Evolutionary conservation across 2,329 filamentous ascomycete species (phyloP).

Genomic region (Neopestalotiopsis sp.): DNA sequence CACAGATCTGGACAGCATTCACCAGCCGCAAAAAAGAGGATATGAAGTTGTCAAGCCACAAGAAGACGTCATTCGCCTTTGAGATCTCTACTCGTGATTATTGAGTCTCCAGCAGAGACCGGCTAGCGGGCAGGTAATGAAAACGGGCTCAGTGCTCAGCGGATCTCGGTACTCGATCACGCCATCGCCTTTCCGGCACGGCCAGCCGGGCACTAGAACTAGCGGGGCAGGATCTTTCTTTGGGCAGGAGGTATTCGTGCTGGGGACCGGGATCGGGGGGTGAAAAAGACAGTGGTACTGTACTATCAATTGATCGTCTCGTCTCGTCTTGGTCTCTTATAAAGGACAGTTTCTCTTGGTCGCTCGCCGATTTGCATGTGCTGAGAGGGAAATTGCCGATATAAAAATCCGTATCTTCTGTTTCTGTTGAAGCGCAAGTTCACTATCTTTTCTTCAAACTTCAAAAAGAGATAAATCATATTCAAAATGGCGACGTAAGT

Average conservation of each 20-base stretch:
- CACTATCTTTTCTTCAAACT: background rate
- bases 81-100: background rate
- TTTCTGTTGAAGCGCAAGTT: background rate
- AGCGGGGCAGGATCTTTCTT: conserved; percentile 15
- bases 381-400: background rate
- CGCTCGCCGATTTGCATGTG: conserved; percentile 5
- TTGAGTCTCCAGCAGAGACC: background rate
- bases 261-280: conserved; percentile 12
- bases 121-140: background rate
- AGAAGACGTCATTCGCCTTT: background rate
- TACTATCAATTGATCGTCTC: background rate
- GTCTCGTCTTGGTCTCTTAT: background rate
- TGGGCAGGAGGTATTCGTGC: conserved; percentile 16
- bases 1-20: too few relatives aligned
- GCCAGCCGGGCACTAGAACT: conserved; percentile 4
- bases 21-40: too few relatives aligned
- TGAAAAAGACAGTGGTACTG: background rate
- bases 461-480: background rate
- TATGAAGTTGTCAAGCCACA: background rate
- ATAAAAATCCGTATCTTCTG: conserved; percentile 1
- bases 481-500: conserved; percentile 15
- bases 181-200: conserved; percentile 8
- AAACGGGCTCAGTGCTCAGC: background rate
- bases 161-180: conserved; percentile 12
- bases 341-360: background rate